These are phyloP conservation scores for Aphanomyces cochlioides DNA, from an alignment of 352 stramenopile species.

Conservation along the genomic window DNA sequence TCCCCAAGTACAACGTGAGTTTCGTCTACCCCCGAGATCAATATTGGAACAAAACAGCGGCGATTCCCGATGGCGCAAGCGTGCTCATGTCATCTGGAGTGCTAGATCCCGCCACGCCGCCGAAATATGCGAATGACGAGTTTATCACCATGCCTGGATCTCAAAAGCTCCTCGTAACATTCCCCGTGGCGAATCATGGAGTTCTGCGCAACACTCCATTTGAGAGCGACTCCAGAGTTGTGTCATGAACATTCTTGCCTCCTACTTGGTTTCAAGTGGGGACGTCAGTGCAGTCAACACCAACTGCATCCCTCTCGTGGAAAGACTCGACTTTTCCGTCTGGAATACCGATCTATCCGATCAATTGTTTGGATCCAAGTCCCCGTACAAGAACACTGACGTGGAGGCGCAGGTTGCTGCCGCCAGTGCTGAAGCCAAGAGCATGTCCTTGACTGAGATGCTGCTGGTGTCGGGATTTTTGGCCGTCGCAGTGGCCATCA, in stretches of 20 bases:
- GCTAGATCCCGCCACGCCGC: constrained; percentile 37
- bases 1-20: not conserved
- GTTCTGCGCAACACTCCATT: constrained; percentile 39
- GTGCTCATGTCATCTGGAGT: constrained; percentile 38
- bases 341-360: not conserved
- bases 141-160: constrained; percentile 31
- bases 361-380: not conserved
- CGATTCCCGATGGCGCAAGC: constrained; percentile 32
- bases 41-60: constrained; percentile 34
- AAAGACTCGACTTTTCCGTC: constrained; percentile 9
- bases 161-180: constrained; percentile 44
- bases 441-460: too few relatives aligned
- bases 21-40: constrained; percentile 39
- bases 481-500: too few relatives aligned
- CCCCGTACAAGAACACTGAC: not conserved
- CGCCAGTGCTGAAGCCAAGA: too few relatives aligned
- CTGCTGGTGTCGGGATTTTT: too few relatives aligned
- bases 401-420: too few relatives aligned
- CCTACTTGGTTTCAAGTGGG: constrained; percentile 27
- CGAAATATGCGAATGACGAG: constrained; percentile 39
- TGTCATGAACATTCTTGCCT: too few relatives aligned
- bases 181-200: constrained; percentile 42
- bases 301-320: constrained; percentile 30
- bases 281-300: constrained; percentile 33
- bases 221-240: constrained; percentile 3